Evolutionary conservation across 2,329 filamentous ascomycete species (phyloP), one percentile per base, ranked within the genome.

Genomic region (Curvularia hawaiiensis): DNA sequence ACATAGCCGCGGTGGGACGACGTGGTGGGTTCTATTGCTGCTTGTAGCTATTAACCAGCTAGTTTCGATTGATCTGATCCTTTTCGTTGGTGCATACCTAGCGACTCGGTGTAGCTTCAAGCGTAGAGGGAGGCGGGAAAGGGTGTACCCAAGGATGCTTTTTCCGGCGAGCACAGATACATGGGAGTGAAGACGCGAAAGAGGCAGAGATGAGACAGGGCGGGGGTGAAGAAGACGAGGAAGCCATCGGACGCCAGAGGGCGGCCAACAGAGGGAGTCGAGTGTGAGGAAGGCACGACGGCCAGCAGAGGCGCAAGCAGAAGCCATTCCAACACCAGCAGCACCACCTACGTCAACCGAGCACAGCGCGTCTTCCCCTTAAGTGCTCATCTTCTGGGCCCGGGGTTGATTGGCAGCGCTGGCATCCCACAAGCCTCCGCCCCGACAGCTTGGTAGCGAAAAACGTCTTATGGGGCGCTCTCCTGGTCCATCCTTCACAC

Each of bases 401-500:
- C 22, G 38, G 56, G 41, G 49, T 44, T 66, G 58, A 66, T 70
- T 68, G 64, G 68, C 59, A 63, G 54, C 48, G 54, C 54, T 50
- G 38, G 50, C 51, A 31, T 50, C 48, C 50, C 55, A 51, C 61
- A 61, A 61, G 65, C 65, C 61, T 59, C 50, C 26, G 33, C 61
- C 55, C 72, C 73, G 71, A 69, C 67, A 67, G 65, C 11, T 41
- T 72, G 73, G 73, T 71, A 72, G 59, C 72, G 72, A 74, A 65
- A 61, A 44, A 64, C 63, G 56, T 65, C 61, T 67, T 60, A 59
- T 69, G 63, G 65, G 65, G 67, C 44, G 49, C 41, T 60, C 58
- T 58, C 55, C 57, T 52, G 58, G 44, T 56, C 57, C 54, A 56
- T 61, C 46, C 44, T 62, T 53, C 53, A 65, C 59, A 56, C 60